Base-by-base conservation (phyloP, 2,329 filamentous ascomycete genomes). In the Annulohypoxylon truncatum region DNA sequence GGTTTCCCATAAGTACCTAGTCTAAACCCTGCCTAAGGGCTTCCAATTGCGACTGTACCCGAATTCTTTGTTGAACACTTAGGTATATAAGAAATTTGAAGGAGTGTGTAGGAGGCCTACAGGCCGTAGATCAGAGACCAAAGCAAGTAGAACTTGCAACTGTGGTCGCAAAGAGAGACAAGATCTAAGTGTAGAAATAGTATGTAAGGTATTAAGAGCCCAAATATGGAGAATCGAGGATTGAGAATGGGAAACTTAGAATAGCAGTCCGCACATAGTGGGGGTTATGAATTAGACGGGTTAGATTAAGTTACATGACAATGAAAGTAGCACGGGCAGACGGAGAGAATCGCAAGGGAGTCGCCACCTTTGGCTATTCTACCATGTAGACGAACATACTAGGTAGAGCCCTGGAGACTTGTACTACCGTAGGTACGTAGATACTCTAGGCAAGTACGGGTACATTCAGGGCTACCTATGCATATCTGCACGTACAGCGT, bases 311-410 rank as follows among this genome's bases (percentile, higher is more conserved):
- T 12, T 20, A 42, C 38, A n/a, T 42, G 22, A 42, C 38, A 42
- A 42, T 20, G 38, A 18, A 42, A 35, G 31, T n/a, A 35, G 9
- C 31, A 35, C 31, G 12, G 13, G n/a, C n/a, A n/a, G n/a, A n/a
- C n/a, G n/a, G n/a, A n/a, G 31, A n/a, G 13, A 35, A n/a, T 35
- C 31, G 18, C 38, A 42, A 12, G 38, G 38, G 15, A 22, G 12
- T 64, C 60, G 64, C 55, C 60, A 67, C 64, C 46, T 28, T 29
- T 28, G 53, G 47, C 18, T 20, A n/a, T n/a, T n/a, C n/a, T n/a
- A n/a, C n/a, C n/a, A n/a, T n/a, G n/a, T n/a, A n/a, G n/a, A n/a
- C n/a, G n/a, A n/a, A n/a, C n/a, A n/a, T n/a, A n/a, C n/a, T n/a
- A n/a, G n/a, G n/a, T n/a, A 15, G 35, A 38, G n/a, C 35, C 10